Evolutionary conservation across 495 filamentous ascomycete species (phyloP), one percentile per base, ranked within the genome.

Genomic region (Penicillium angulare): DNA sequence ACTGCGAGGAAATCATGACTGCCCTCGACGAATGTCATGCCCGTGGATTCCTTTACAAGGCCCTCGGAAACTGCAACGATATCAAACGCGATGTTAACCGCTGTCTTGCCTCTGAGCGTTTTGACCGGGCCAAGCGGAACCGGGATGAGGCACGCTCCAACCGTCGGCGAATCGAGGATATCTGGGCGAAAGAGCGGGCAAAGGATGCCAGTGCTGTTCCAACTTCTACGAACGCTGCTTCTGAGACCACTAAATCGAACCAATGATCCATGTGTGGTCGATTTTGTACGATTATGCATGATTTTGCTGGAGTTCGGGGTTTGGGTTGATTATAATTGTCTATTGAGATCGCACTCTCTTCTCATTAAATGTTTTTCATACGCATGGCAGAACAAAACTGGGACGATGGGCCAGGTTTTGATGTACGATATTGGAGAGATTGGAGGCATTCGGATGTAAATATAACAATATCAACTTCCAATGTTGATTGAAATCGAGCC

Each of bases 21-120:
- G 86, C 88, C 42, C 87, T 98, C 50, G 93, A 97, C 47, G 90
- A 96, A 76, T 98, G 93, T 73, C 93, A 98, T 66, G 91, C 89
- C 10, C 79, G 80, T 33, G 92, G 92, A 22, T 97, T 97, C 75
- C 64, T 97, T 7, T 88, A 85, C 79, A 96, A 93, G 66, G 81
- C 86, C 2, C 70, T 88, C 34, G 93, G 93, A 35, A 90, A 86
- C 77, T 98, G 93, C 84, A 97, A 88, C 62, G 79, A 85, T 26
- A 81, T 85, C 41, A 98, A 98, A 68, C 69, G 76, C 22, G 72
- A 89, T 20, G 86, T 98, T 44, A 91, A 86, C 67, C 74, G 80
- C 54, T 98, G 93, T 67, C 79, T 98, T 20, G 78, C 86, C 36
- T 84, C 77, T 6, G 89, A 96, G 67, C 80, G 93, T 51, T 66